A percentile compares a stretch with the other conserved stretches of the same genome.
Evolutionary conservation across 2,329 filamentous ascomycete species (phyloP).

Genomic region (Eurotiales sp.): DNA sequence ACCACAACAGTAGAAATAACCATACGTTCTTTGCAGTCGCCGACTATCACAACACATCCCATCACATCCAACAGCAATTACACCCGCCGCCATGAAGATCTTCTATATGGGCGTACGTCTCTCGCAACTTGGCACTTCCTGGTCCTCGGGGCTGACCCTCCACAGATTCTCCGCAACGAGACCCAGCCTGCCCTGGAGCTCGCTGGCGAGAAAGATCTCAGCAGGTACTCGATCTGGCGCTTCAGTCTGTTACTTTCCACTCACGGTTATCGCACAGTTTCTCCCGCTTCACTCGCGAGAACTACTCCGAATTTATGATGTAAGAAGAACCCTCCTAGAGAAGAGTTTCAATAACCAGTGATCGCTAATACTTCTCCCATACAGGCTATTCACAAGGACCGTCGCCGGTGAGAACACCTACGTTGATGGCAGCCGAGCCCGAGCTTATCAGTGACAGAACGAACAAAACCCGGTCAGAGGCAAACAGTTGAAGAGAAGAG

Average conservation of each 20-base stretch:
- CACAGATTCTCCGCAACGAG: constrained; percentile 76
- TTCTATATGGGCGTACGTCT: constrained; percentile 76
- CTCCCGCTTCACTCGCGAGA: constrained; percentile 73
- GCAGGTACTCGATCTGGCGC: constrained; percentile 22
- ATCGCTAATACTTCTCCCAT: neutral
- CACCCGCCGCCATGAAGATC: constrained; percentile 67
- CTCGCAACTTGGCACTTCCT: neutral
- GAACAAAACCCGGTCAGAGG: constrained; percentile 73
- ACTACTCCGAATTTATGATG: constrained; percentile 44
- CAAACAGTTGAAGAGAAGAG: constrained; percentile 67
- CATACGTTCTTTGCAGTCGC: too few species aligned
- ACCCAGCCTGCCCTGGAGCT: constrained; percentile 72
- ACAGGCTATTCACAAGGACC: constrained; percentile 73
- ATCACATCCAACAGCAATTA: neutral
- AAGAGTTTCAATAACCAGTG: neutral
- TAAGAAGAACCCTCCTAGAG: neutral
- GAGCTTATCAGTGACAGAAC: constrained; percentile 46
- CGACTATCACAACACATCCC: neutral
- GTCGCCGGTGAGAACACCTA: constrained; percentile 54
- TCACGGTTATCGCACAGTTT: constrained; percentile 47
- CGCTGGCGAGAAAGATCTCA: constrained; percentile 71
- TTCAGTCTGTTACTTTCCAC: neutral
- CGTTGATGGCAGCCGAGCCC: neutral
- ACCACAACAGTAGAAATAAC: too few species aligned
- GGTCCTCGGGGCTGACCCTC: neutral